phyloP scores from a whole-genome alignment of 2,329 filamentous ascomycete species.

The Aspergillus chevalieri region DNA sequence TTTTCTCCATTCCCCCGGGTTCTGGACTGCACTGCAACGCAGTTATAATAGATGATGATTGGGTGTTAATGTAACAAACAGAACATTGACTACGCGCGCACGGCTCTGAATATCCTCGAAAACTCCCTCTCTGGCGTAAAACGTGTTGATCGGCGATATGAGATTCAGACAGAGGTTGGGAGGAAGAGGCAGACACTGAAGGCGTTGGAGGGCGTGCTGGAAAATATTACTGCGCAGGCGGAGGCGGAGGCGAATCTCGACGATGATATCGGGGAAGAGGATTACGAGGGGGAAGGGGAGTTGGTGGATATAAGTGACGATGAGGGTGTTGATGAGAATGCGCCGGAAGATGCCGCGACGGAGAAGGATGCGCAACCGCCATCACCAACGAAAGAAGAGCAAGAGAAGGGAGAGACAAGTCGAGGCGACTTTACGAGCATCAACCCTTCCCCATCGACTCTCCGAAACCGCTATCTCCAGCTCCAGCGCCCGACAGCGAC shows the following conservation, averaged over 20 bases:
- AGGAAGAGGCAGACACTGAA: slow-evolving; percentile 32
- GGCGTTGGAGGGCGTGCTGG: slow-evolving; percentile 26
- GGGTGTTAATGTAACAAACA: slow-evolving; percentile 9
- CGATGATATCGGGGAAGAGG: slow-evolving; percentile 12
- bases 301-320: slow-evolving; percentile 18
- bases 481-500: slow-evolving; percentile 3
- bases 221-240: slow-evolving; percentile 24
- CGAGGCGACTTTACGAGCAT: too few species aligned
- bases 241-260: slow-evolving; percentile 5
- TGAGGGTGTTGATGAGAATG: neutral
- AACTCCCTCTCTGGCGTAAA: slow-evolving; percentile 35
- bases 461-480: neutral
- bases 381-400: slow-evolving; percentile 7
- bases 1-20: neutral
- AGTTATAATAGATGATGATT: neutral
- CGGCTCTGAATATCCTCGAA: slow-evolving; percentile 36
- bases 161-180: slow-evolving; percentile 34
- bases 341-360: neutral
- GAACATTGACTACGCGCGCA: slow-evolving; percentile 43
- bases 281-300: slow-evolving; percentile 17
- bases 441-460: too few species aligned
- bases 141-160: slow-evolving; percentile 32
- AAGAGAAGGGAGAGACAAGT: too few species aligned
- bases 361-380: slow-evolving; percentile 4
- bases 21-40: too few species aligned